These are phyloP conservation scores for Saccharomyces hybrid DNA, from an alignment of 1,139 yeast genomes.

Conservation along the genomic window DNA sequence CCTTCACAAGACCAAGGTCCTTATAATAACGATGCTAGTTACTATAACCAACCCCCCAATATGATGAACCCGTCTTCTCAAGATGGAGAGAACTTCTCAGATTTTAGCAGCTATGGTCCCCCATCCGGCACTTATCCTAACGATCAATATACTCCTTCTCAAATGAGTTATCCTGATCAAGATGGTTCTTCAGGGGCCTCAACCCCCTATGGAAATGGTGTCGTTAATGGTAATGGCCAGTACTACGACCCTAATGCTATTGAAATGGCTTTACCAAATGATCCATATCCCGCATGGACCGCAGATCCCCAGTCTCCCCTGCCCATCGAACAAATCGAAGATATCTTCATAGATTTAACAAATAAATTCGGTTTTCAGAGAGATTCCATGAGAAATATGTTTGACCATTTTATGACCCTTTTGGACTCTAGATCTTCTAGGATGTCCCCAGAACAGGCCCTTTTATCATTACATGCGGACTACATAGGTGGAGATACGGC, in stretches of 20 bases:
- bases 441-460: constrained; percentile 94
- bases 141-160: constrained; percentile 77
- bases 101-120: constrained; percentile 59
- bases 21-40: constrained; percentile 9
- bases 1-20: neutral
- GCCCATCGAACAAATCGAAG: constrained; percentile 80
- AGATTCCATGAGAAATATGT: constrained; percentile 95
- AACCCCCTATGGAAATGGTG: constrained; percentile 69
- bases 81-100: constrained; percentile 70
- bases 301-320: constrained; percentile 87
- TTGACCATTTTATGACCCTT: constrained; percentile 87
- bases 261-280: constrained; percentile 43
- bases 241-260: constrained; percentile 55
- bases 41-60: constrained; percentile 6
- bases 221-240: constrained; percentile 1
- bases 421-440: constrained; percentile 93
- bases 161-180: constrained; percentile 73
- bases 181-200: constrained; percentile 81
- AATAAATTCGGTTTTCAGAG: constrained; percentile 95
- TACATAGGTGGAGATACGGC: constrained; percentile 93
- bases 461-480: constrained; percentile 87
- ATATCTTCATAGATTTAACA: constrained; percentile 80
- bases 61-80: constrained; percentile 20
- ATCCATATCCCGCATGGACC: constrained; percentile 96
- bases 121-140: constrained; percentile 37